Evolutionary conservation across 495 filamentous ascomycete species (phyloP).

Genomic region (Penicillium odoratum): DNA sequence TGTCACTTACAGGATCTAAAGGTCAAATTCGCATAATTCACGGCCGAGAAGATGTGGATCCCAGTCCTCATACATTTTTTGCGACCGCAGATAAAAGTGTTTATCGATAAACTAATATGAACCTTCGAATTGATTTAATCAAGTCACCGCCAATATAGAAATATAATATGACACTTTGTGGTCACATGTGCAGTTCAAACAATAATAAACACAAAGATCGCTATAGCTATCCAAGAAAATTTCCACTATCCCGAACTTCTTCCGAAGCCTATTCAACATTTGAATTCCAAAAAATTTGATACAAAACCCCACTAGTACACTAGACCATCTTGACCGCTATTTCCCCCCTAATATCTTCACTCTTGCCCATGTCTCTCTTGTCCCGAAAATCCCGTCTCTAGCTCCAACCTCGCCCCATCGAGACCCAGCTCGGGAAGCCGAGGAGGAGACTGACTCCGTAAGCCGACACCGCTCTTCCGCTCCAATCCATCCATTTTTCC

Average conservation of each 20-base stretch:
- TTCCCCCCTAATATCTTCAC: background rate
- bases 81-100: background rate
- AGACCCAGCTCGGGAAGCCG: conserved; percentile 5
- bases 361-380: background rate
- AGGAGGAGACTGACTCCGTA: background rate
- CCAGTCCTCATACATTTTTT: background rate
- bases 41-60: background rate
- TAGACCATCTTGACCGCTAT: background rate
- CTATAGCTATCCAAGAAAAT: no score
- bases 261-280: background rate
- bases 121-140: background rate
- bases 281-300: background rate
- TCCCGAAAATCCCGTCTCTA: conserved; percentile 2
- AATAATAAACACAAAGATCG: no score
- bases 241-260: no score
- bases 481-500: background rate
- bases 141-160: no score
- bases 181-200: no score
- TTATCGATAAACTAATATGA: background rate
- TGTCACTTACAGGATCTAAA: no score
- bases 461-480: background rate
- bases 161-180: no score
- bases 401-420: background rate
- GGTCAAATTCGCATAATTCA: no score
- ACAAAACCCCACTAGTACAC: no score